Evolutionary conservation across 352 stramenopile genomes (phyloP).

Genomic region (Globisporangium sylvaticum): DNA sequence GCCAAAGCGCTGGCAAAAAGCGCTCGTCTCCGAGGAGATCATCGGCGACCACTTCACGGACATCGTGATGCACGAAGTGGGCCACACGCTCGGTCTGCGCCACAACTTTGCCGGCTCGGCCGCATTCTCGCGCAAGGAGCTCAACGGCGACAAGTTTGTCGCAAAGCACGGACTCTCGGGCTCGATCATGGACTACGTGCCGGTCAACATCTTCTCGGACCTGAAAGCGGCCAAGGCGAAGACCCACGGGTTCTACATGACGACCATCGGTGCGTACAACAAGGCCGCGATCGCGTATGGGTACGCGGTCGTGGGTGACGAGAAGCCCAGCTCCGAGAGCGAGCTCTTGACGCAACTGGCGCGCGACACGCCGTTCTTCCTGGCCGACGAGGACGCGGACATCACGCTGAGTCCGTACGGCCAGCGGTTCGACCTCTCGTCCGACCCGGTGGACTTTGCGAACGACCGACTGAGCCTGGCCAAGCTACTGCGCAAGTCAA

Average conservation of each 20-base stretch:
- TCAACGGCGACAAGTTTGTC: conserved; percentile 52
- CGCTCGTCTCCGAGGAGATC: conserved; percentile 61
- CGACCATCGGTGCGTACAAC: conserved; percentile 70
- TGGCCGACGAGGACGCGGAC: conserved; percentile 56
- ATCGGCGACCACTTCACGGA: conserved; percentile 64
- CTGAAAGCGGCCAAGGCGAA: conserved; percentile 29
- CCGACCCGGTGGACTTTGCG: conserved; percentile 51
- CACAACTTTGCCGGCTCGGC: conserved; percentile 84
- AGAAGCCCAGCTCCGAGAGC: conserved; percentile 47
- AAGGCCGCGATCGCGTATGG: conserved; percentile 83
- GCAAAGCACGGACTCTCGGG: conserved; percentile 44
- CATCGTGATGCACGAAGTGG: conserved; percentile 88
- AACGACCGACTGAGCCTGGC: conserved; percentile 52
- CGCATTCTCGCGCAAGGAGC: conserved; percentile 42
- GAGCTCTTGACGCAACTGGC: conserved; percentile 33
- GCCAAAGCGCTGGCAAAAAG: conserved; percentile 53
- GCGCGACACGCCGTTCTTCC: conserved; percentile 46
- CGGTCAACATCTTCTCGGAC: conserved; percentile 80
- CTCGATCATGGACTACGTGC: conserved; percentile 88
- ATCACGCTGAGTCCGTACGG: conserved; percentile 42
- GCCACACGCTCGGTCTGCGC: conserved; percentile 80
- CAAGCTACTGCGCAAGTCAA: conserved; percentile 31
- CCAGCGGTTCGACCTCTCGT: conserved; percentile 56
- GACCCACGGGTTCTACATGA: conserved; percentile 67
- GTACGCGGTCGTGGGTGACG: conserved; percentile 46